These are phyloP conservation scores for Aegle marmelos DNA, from an alignment of 345 rosid species.

Conservation along the genomic window DNA sequence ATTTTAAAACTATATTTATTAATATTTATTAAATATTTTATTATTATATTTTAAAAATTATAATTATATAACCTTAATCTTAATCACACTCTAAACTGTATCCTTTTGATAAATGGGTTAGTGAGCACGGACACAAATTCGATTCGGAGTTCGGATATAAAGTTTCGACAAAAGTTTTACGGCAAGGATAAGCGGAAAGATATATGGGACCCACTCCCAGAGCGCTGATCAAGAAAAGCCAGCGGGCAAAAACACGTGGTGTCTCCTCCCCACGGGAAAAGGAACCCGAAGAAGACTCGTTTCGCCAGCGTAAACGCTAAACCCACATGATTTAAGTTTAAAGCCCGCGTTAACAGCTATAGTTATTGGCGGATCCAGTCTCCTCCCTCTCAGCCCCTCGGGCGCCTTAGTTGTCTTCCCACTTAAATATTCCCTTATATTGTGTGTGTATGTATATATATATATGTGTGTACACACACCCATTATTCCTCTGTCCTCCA, in stretches of 20 bases:
- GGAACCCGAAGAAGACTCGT: constrained; percentile 17
- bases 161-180: background rate
- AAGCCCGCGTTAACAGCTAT: constrained; percentile 2
- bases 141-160: background rate
- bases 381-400: constrained; percentile 12
- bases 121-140: background rate
- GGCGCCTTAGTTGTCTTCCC: constrained; percentile 22
- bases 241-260: constrained; percentile 22
- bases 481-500: too few relatives aligned
- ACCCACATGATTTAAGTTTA: constrained; percentile 1
- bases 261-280: constrained; percentile 21
- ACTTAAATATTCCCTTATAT: too few relatives aligned
- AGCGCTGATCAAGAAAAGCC: background rate
- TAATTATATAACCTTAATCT: too few relatives aligned
- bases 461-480: too few relatives aligned
- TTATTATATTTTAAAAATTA: too few relatives aligned
- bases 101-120: background rate
- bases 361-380: constrained; percentile 28
- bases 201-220: background rate
- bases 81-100: too few relatives aligned
- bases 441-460: too few relatives aligned
- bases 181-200: background rate
- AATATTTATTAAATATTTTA: too few relatives aligned
- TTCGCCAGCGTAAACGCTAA: background rate
- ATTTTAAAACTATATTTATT: too few relatives aligned